A percentile compares a stretch with the other conserved stretches of the same genome.
These are phyloP conservation scores for Colletotrichum sp. DNA, from an alignment of 2,329 filamentous ascomycete species.

Conservation along the genomic window DNA sequence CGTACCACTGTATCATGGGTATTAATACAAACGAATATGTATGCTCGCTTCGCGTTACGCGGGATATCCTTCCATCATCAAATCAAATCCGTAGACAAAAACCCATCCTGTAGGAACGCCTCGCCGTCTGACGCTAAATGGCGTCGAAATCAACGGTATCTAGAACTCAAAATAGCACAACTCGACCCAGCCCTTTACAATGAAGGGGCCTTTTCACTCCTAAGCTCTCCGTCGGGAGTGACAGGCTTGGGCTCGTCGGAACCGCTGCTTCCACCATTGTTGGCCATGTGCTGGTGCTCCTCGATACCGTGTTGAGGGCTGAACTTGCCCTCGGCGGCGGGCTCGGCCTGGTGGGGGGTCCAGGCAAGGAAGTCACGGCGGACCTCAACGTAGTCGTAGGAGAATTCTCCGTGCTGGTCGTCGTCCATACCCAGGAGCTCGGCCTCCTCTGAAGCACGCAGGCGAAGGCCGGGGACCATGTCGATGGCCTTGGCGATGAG, in stretches of 20 bases:
- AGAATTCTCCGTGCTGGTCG: constrained; percentile 88
- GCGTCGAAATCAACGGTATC: constrained; percentile 4
- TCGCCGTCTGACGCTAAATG: not conserved
- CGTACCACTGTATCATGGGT: constrained; percentile 15
- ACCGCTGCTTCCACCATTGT: constrained; percentile 19
- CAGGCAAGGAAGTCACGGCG: constrained; percentile 87
- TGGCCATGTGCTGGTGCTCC: constrained; percentile 59
- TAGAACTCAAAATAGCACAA: not conserved
- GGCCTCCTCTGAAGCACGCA: constrained; percentile 81
- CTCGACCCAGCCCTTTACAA: not conserved
- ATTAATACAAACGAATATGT: constrained; percentile 17
- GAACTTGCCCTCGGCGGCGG: constrained; percentile 59
- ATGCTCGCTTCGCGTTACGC: constrained; percentile 10
- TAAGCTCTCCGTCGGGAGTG: constrained; percentile 8
- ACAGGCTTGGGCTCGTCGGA: constrained; percentile 17
- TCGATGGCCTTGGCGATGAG: constrained; percentile 78
- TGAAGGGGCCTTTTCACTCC: constrained; percentile 18
- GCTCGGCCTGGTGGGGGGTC: constrained; percentile 77
- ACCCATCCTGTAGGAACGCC: constrained; percentile 18
- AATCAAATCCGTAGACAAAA: not conserved
- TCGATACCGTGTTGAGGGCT: constrained; percentile 76
- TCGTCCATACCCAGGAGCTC: constrained; percentile 90
- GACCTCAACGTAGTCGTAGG: constrained; percentile 90
- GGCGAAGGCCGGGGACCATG: constrained; percentile 76
- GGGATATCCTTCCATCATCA: constrained; percentile 19